Base-by-base conservation (phyloP, 108 stramenopile genomes). In the Nitzschia palea region DNA sequence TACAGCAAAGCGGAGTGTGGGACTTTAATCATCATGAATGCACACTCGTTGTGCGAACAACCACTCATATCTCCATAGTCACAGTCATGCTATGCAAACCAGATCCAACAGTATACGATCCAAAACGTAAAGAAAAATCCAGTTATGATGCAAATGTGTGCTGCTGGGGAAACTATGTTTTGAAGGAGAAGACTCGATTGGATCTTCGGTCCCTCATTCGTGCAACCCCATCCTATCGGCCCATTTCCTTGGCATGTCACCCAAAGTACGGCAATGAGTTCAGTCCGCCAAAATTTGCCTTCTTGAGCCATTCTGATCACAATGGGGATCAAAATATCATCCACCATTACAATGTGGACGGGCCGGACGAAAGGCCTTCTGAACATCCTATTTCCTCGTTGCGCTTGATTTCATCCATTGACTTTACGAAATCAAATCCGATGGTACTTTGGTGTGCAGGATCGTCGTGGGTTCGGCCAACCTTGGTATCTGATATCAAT, bases 361-460 rank as follows among this genome's bases (percentile, higher is more conserved):
- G 34, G 48, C 22, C 43, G 29, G 55, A 44, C 52, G 44, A 43
- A n/a, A 3, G 63, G 12, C 61, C 47, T 1, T 63, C 44, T 5
- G 26, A 33, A 26, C 81, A 86, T 68, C 42, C 44, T 32, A 80
- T 86, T 28, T 26, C 27, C 18, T 71, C 74, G 35, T 74, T 86
- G 3, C 45, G 70, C 62, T 33, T 53, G 18, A 81, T 86, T 44
- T 52, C 71, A 4, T 33, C 33, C 3, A 54, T 86, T 27, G 81
- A 80, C 23, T 86, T 83, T 43, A 68, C 71, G 10, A 64, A 40
- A 2, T 29, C 51, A n/a, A 60, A 83, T 62, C 85, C 85, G 6
- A 83, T 86, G 85, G 66, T 72, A 30, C 76, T 86, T 55, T 82
- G 78, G 81, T 62, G 69, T 0, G 76, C 77, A 18, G 81, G 77